Base-by-base conservation (phyloP, 352 stramenopile species). In the Peronospora belbahrii region DNA sequence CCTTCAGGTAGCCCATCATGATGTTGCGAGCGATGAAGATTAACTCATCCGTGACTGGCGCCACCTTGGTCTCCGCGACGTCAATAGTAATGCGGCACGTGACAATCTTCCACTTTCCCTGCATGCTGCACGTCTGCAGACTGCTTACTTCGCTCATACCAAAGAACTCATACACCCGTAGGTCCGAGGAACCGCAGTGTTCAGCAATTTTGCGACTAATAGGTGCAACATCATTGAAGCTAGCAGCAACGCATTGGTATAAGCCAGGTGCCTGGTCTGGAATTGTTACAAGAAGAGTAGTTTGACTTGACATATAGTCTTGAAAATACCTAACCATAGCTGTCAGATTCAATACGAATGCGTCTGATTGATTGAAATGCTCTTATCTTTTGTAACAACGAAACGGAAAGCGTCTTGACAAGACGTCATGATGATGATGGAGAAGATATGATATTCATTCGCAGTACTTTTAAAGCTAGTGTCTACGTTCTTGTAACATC, bases 151-250 rank as follows among this genome's bases (percentile, higher is more conserved):
- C 91, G 24, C 81, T 95, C 68, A 97, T 87, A 4, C 95, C 94
- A 33, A 93, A 92, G 53, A 97, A 77, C 67, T 98, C 94, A 56
- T 86, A 94, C 33, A 98, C 81, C 7, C 87, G 89, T 31, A 98
- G 69, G 54, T 98, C 93, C 19, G 98, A 60, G 14, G 88, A 97
- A 42, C 77, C 83, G 55, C 98, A 97, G 67, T 97, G 98, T 23
- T 96, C 74, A 9, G 97, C 63, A 9, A 96, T 85, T 50, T 98
- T 88, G n/a, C 74, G 60, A 43, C 83, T 85, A 48, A 98, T 97
- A 2, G 93, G 93, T 19, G 94, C 94, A 6, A 91, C 94, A 32
- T 74, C 83, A 41, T 61, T 85, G 41, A 86, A 90, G 45, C 47
- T 72, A 10, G 67, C n/a, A n/a, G n/a, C 67, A 38, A 71, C 65